phyloP scores from a whole-genome alignment of 129 eudicot species.

The Lonicera japonica region DNA sequence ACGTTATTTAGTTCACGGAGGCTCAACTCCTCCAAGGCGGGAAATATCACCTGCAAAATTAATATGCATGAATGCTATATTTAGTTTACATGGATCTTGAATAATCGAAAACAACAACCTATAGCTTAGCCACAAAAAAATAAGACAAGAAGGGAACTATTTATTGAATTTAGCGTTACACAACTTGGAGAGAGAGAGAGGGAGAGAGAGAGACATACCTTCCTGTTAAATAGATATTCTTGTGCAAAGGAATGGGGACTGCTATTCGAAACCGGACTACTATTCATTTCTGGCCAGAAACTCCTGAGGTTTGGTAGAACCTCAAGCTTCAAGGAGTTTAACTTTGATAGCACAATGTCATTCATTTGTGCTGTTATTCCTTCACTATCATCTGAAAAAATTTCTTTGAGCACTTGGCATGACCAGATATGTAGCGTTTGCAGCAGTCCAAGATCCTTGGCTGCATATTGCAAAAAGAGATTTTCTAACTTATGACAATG shows the following conservation, averaged over 20 bases:
- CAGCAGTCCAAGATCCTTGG: constrained; percentile 29
- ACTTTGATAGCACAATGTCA: constrained; percentile 23
- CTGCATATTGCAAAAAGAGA: constrained; percentile 26
- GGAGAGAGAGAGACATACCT: constrained; percentile 16
- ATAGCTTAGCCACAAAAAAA: no score
- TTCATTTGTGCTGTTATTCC: constrained; percentile 9
- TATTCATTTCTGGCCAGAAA: constrained; percentile 29
- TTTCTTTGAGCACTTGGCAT: constrained; percentile 23
- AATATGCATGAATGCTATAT: background rate
- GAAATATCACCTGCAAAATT: constrained; percentile 33
- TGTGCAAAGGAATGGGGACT: constrained; percentile 7
- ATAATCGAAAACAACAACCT: no score
- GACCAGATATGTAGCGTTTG: constrained; percentile 19
- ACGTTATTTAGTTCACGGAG: constrained; percentile 34
- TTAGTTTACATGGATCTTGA: no score
- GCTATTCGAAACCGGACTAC: constrained; percentile 17
- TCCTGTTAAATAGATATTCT: constrained; percentile 36
- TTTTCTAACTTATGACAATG: constrained; percentile 31
- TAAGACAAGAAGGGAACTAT: no score
- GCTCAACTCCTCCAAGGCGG: constrained; percentile 39
- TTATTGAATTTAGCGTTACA: no score
- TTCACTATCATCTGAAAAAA: constrained; percentile 18
- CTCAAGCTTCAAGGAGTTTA: constrained; percentile 33
- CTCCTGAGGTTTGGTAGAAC: constrained; percentile 24
- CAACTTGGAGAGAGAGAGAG: no score